These are phyloP conservation scores for Paraleonurus japonicus DNA, from an alignment of 257 asterid species.

Conservation along the genomic window DNA sequence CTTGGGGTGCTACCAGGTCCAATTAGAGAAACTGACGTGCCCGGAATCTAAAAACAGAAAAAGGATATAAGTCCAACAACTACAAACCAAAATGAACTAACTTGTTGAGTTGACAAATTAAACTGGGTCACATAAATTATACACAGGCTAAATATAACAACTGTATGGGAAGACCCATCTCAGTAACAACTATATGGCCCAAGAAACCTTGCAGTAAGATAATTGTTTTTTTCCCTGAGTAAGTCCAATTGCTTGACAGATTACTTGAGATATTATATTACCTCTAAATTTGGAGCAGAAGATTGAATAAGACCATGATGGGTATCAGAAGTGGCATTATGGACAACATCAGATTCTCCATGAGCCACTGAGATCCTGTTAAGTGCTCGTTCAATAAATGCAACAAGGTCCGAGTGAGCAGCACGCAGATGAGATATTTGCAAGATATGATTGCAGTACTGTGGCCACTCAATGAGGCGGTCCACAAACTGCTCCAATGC, in stretches of 20 bases:
- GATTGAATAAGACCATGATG: conserved; percentile 51
- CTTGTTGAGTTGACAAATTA: neutral
- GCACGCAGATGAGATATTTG: conserved; percentile 95
- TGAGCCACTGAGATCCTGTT: conserved; percentile 63
- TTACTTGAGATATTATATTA: conserved; percentile 22
- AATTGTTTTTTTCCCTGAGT: neutral
- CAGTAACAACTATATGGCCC: neutral
- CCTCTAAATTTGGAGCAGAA: conserved; percentile 58
- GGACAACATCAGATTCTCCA: conserved; percentile 59
- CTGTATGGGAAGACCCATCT: conserved; percentile 2
- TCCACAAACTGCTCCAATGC: conserved; percentile 94
- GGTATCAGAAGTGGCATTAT: conserved; percentile 51
- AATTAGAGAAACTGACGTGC: conserved; percentile 44
- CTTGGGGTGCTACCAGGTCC: conserved; percentile 57
- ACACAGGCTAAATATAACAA: neutral
- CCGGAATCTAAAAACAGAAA: conserved; percentile 38
- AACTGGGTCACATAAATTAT: neutral
- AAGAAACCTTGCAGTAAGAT: conserved; percentile 5
- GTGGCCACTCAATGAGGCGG: conserved; percentile 98
- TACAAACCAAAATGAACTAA: neutral
- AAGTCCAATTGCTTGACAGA: conserved; percentile 15
- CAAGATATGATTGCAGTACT: conserved; percentile 88
- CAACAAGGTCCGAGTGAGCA: conserved; percentile 65
- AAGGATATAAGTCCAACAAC: conserved; percentile 3
- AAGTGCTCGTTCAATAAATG: conserved; percentile 70